A percentile compares a stretch with the other conserved stretches of the same genome.
phyloP scores from a whole-genome alignment of 2,329 filamentous ascomycete species.

The Ophiostoma quercus region DNA sequence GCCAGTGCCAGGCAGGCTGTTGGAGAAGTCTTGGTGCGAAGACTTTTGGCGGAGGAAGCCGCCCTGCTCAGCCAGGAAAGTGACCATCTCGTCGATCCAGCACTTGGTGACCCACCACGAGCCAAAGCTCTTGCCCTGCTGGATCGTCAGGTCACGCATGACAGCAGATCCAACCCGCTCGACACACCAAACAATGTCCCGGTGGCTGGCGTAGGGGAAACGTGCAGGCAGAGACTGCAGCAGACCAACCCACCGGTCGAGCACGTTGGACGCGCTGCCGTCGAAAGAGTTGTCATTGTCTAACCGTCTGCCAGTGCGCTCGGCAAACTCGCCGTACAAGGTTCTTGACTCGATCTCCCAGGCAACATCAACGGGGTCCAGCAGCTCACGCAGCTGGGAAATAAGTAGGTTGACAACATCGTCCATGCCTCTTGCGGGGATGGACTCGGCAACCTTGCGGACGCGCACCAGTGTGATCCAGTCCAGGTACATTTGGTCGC shows the following conservation, averaged over 20 bases:
- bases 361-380: conserved; percentile 62
- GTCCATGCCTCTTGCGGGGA: conserved; percentile 60
- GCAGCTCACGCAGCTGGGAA: conserved; percentile 62
- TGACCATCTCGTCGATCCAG: conserved; percentile 90
- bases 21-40: conserved; percentile 31
- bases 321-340: conserved; percentile 53
- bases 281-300: conserved; percentile 37
- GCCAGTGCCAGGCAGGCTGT: conserved; percentile 24
- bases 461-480: conserved; percentile 66
- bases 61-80: conserved; percentile 83
- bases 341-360: conserved; percentile 61
- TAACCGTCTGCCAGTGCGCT: conserved; percentile 44
- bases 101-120: conserved; percentile 95
- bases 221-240: conserved; percentile 61
- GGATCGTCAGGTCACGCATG: conserved; percentile 74
- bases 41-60: conserved; percentile 69
- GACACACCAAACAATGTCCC: conserved; percentile 70
- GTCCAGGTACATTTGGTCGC: conserved; percentile 92
- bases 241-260: conserved; percentile 74
- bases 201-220: conserved; percentile 68
- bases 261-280: conserved; percentile 55
- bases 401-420: conserved; percentile 59
- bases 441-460: conserved; percentile 58
- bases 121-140: conserved; percentile 74
- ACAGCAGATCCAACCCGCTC: conserved; percentile 70